Percentiles rank a stretch among this genome's conserved stretches.
These are phyloP conservation scores for Paxillus ammoniavirescens DNA, from an alignment of 768 basidiomycete species.

Conservation along the genomic window DNA sequence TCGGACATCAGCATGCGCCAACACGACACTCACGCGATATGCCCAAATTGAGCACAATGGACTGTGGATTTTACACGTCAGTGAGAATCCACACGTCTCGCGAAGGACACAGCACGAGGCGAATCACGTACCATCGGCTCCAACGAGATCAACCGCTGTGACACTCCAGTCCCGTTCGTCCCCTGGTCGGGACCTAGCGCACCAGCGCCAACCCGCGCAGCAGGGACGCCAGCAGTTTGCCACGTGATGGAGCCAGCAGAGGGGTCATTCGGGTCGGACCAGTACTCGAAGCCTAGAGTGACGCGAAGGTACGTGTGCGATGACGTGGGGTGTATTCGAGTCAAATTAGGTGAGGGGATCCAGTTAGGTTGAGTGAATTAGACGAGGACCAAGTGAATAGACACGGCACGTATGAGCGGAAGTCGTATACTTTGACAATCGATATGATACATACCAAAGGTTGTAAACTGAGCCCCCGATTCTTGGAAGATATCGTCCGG, in stretches of 20 bases:
- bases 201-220: constrained; percentile 48
- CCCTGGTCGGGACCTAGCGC: constrained; percentile 50
- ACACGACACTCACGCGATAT: constrained; percentile 45
- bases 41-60: constrained; percentile 60
- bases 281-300: constrained; percentile 69
- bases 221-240: constrained; percentile 57
- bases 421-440: no score
- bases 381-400: no score
- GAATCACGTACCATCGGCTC: constrained; percentile 43
- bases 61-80: constrained; percentile 16
- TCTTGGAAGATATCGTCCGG: constrained; percentile 52
- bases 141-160: constrained; percentile 55
- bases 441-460: constrained; percentile 37
- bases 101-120: not conserved
- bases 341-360: no score
- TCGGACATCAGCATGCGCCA: not conserved
- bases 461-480: constrained; percentile 48
- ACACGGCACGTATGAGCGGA: no score
- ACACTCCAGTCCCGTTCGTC: constrained; percentile 45
- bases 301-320: no score
- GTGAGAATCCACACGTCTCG: no score
- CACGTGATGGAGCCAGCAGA: constrained; percentile 70
- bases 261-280: constrained; percentile 54
- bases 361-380: no score
- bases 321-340: no score